Evolutionary conservation across 2,329 filamentous ascomycete genomes (phyloP).

Genomic region (Neofusicoccum sp.): DNA sequence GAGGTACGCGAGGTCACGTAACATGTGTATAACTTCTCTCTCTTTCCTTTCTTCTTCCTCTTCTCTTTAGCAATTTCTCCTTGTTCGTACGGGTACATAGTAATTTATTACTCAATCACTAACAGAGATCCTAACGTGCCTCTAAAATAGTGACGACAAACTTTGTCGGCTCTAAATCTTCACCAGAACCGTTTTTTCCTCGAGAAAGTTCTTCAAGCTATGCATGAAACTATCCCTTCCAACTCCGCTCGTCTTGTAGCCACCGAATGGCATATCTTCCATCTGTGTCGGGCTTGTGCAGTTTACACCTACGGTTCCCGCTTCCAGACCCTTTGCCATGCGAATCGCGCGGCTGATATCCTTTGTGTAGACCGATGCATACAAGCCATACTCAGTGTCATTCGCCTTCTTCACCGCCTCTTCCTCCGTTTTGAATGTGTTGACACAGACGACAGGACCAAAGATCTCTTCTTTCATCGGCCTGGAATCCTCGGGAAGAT

Average conservation of each 20-base stretch:
- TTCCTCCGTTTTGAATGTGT: constrained; percentile 35
- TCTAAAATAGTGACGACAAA: too few species aligned
- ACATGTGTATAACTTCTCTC: too few species aligned
- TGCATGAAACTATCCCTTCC: constrained; percentile 35
- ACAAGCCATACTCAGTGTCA: constrained; percentile 39
- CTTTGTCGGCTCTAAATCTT: too few species aligned
- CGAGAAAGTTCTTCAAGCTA: constrained; percentile 33
- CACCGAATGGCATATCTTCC: constrained; percentile 42
- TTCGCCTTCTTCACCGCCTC: constrained; percentile 38
- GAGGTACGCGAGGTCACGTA: too few species aligned
- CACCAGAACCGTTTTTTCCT: constrained; percentile 35
- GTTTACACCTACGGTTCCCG: constrained; percentile 42
- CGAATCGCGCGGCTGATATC: constrained; percentile 38
- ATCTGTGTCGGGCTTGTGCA: constrained; percentile 34
- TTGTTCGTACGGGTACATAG: too few species aligned
- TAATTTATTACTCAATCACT: too few species aligned
- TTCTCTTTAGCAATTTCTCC: too few species aligned
- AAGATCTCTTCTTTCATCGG: constrained; percentile 39
- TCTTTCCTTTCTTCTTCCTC: too few species aligned
- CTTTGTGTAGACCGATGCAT: constrained; percentile 39
- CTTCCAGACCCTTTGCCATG: constrained; percentile 41
- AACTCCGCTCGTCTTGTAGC: constrained; percentile 38
- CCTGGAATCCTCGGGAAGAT: constrained; percentile 41
- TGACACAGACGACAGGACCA: constrained; percentile 38
- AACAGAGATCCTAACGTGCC: too few species aligned